Conservation (phyloP, 768 basidiomycete genomes). For the Termitomyces sp. region DNA sequence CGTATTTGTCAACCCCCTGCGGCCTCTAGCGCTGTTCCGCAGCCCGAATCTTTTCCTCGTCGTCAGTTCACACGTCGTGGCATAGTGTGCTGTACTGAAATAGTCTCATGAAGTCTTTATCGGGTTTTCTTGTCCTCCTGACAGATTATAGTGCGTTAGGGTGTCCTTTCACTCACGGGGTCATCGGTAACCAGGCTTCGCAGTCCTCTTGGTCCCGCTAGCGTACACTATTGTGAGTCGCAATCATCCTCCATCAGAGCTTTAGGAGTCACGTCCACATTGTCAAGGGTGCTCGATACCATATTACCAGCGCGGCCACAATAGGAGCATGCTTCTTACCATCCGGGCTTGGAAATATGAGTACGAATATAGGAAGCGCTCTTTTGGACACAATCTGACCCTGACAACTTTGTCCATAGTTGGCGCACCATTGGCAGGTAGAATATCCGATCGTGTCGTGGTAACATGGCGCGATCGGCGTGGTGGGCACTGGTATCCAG, state of each 20-base stretch:
- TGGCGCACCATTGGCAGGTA: constrained; percentile 55
- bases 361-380: constrained; percentile 27
- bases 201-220: constrained; percentile 53
- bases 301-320: constrained; percentile 49
- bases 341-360: constrained; percentile 51
- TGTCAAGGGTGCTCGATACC: constrained; percentile 49
- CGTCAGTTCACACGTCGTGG: constrained; percentile 29
- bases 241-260: neutral
- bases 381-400: neutral
- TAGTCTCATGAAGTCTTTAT: constrained; percentile 20
- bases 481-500: constrained; percentile 57
- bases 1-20: constrained; percentile 56
- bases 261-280: neutral
- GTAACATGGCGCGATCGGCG: constrained; percentile 41
- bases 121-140: constrained; percentile 23
- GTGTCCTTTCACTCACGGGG: constrained; percentile 1
- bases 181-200: constrained; percentile 20
- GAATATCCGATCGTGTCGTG: constrained; percentile 51
- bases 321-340: constrained; percentile 60
- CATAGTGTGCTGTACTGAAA: neutral
- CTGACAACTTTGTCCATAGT: constrained; percentile 26
- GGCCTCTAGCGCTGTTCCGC: constrained; percentile 42
- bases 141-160: constrained; percentile 36
- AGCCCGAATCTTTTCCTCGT: constrained; percentile 55
- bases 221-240: constrained; percentile 59